Conservation (phyloP, 495 filamentous ascomycete genomes). For the Aspergillus funiculosus region DNA sequence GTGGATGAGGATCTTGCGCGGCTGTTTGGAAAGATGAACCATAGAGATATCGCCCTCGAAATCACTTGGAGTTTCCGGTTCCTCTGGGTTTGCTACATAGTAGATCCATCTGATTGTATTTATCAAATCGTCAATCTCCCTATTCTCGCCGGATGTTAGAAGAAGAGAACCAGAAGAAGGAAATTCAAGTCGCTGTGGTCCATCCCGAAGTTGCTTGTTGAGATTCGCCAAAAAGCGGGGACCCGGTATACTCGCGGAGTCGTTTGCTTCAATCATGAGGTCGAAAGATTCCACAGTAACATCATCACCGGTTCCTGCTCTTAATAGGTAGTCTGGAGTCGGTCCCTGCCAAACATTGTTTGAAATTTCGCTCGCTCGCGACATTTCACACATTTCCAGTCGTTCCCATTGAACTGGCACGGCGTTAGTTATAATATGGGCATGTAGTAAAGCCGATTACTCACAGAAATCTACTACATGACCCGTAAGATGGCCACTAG, state of each 20-base stretch:
- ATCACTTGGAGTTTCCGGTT: constrained; percentile 41
- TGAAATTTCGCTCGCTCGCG: constrained; percentile 78
- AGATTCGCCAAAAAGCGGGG: constrained; percentile 51
- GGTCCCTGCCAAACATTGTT: constrained; percentile 87
- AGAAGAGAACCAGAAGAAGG: constrained; percentile 88
- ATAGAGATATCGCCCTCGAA: constrained; percentile 54
- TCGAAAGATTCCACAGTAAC: constrained; percentile 48
- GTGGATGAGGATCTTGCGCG: constrained; percentile 74
- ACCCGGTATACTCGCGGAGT: constrained; percentile 64
- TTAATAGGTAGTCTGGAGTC: constrained; percentile 61
- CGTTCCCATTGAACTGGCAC: constrained; percentile 71
- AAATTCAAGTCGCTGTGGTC: constrained; percentile 67
- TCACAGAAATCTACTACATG: constrained; percentile 82
- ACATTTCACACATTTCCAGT: constrained; percentile 89
- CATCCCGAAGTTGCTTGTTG: constrained; percentile 49
- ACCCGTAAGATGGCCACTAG: constrained; percentile 64
- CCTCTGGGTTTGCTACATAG: constrained; percentile 59
- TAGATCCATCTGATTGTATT: constrained; percentile 88
- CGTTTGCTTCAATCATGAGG: constrained; percentile 78
- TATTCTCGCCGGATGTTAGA: constrained; percentile 69
- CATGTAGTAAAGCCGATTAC: constrained; percentile 21
- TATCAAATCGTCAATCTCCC: constrained; percentile 75
- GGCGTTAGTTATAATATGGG: constrained; percentile 15
- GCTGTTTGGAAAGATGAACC: constrained; percentile 31
- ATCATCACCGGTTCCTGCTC: constrained; percentile 18